Conservation (phyloP, 345 rosid species). For the Linum usitatissimum region DNA sequence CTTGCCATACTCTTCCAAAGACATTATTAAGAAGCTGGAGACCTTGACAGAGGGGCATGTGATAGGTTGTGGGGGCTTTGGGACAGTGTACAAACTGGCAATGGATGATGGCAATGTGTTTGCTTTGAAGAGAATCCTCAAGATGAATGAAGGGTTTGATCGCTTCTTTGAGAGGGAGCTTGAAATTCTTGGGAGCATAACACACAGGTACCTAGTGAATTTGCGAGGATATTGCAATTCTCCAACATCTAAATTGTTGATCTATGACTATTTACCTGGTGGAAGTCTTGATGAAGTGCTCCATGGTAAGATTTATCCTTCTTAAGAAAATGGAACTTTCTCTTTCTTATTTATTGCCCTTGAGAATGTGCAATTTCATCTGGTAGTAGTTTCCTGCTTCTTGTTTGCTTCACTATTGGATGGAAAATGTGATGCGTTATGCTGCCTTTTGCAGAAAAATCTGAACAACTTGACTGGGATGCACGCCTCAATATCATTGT, state of each 20-base stretch:
- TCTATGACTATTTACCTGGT: slow-evolving; percentile 87
- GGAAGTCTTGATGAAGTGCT: slow-evolving; percentile 98
- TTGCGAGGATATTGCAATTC: slow-evolving; percentile 96
- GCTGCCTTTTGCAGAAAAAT: slow-evolving; percentile 47
- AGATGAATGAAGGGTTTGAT: slow-evolving; percentile 85
- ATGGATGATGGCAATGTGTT: slow-evolving; percentile 96
- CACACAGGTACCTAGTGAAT: slow-evolving; percentile 88
- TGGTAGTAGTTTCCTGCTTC: background rate
- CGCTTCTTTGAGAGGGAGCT: slow-evolving; percentile 97
- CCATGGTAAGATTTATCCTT: slow-evolving; percentile 46
- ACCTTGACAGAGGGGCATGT: slow-evolving; percentile 73
- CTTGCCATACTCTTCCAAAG: slow-evolving; percentile 90
- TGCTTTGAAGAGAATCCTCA: slow-evolving; percentile 79
- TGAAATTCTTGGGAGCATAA: slow-evolving; percentile 96
- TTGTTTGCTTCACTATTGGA: background rate
- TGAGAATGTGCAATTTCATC: background rate
- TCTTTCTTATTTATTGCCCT: background rate
- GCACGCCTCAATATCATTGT: slow-evolving; percentile 75
- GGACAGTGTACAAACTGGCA: slow-evolving; percentile 83
- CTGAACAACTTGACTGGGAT: slow-evolving; percentile 92
- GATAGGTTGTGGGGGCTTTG: slow-evolving; percentile 93
- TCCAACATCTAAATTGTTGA: slow-evolving; percentile 73
- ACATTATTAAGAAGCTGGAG: slow-evolving; percentile 85
- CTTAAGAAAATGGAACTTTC: background rate
- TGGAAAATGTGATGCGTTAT: slow-evolving; percentile 3